Base-by-base conservation (phyloP, 2,329 filamentous ascomycete species). In the Neonectria punicea region DNA sequence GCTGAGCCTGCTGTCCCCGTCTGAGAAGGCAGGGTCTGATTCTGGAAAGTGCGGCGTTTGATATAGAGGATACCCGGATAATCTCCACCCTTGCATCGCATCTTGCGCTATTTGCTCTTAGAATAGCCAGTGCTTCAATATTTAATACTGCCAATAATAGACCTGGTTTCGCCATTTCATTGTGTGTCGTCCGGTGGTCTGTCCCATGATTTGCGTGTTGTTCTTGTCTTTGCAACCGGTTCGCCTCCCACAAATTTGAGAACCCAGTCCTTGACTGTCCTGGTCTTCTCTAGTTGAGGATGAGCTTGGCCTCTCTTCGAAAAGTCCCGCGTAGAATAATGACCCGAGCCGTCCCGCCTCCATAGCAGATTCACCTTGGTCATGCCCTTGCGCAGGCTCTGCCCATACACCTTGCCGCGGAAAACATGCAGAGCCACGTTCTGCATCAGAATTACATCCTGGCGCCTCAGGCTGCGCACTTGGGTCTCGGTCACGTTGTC, bases 351-450 rank as follows among this genome's bases (percentile, higher is more conserved):
- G 73, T 76, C 75, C 86, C 89, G 41, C 75, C 84, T 70, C 80
- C 81, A 88, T 18, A 97, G 79, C 47, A 97, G 79, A 67, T 90
- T 85, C 28, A 95, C 81, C 66, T 86, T 88, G 4, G 93, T 94
- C 71, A 92, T 85, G 8, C 89, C 88, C 67, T 87, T 87, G 30
- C 91, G 87, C 67, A 98, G 80, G 74, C 91, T 96, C 77, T 97
- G 92, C 0, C 95, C 94, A 72, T 96, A 94, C 0, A 98, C 94
- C 71, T 87, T 90, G 51, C 89, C 87, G 56, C 86, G 86, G 76
- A 95, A 98, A 4, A 89, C 88, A 57, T 89, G 88, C 56, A 98
- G 82, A 1, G 91, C 93, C 7, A 97, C 89, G 72, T 95, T 94
- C 61, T 90, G 89, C 64, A 97, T 76, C 14, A 97, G 83, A 5